Base-by-base conservation (phyloP, 768 basidiomycete species). In the Mycena vitilis region DNA sequence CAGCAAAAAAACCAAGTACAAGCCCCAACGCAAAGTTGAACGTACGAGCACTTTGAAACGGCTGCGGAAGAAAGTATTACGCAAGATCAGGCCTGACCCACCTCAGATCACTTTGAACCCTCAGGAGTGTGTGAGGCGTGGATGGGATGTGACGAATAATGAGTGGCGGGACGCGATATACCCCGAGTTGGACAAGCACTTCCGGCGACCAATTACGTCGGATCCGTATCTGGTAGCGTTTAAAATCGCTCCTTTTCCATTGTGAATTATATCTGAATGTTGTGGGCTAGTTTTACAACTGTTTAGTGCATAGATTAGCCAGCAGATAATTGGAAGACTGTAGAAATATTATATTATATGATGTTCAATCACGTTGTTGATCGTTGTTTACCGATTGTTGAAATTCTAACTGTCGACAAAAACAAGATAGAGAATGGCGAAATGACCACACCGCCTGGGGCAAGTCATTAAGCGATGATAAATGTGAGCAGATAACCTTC, bases 141-240 rank as follows among this genome's bases (percentile, higher is more conserved):
- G 60, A 38, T 61, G 60, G 60, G 60, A 61, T 52, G 60, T 16
- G 5, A 42, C 48, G 11, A 61, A 61, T 42, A n/a, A 42, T 37
- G 34, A n/a, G 23, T 61, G 60, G 60, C 51, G 60, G 25, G 16
- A 44, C 5, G 23, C 49, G 5, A 61, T 61, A 40, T 61, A 61
- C 49, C 60, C 49, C 10, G 16, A 52, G 9, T 20, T 61, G 22
- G 49, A 61, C 40, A 61, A 51, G 38, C 18, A 61, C 47, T 52
- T 52, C 38, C 37, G 22, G 30, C 36, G 22, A 18, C 2, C 40
- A 8, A 6, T 5, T 6, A n/a, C n/a, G 8, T 5, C n/a, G 16
- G 49, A 61, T 42, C 60, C 49, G 2, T 10, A 37, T 9, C 4
- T 61, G 38, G 60, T 52, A 0, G 60, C 60, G 23, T 52, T 40